Base-by-base conservation (phyloP, 1,284 basidiomycete genomes). In the Trametes sp. region DNA sequence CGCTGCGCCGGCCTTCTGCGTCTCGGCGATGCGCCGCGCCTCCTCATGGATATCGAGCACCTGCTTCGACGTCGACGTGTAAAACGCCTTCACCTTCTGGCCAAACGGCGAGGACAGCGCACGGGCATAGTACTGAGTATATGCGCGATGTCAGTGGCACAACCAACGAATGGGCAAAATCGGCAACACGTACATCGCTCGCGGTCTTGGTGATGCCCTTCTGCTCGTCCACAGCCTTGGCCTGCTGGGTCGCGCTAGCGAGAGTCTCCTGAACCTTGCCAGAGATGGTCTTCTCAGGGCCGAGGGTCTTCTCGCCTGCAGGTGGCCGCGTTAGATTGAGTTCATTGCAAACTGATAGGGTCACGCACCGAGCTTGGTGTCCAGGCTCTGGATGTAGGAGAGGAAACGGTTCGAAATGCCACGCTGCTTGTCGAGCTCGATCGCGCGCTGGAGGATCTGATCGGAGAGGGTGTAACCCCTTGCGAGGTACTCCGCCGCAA, bases 401-500 rank as follows among this genome's bases (percentile, higher is more conserved):
- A 96, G 78, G 85, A 98, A 98, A 50, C 86, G 85, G 62, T 83
- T 80, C 10, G 94, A 96, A 70, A 98, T 98, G 36, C 96, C 96
- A 70, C 93, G 88, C 75, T 94, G 88, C 60, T 84, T 79, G 78
- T 97, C 95, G 54, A 95, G 81, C 63, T 95, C 93, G 72, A 98
- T 98, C 26, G 95, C 94, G 65, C 88, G 88, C 69, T 92, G 83
- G 51, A 98, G 82, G 66, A 95, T 85, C 60, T 84, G 75, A 74
- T 98, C 95, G 24, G 89, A 89, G 42, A 98, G 84, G 50, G 75
- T 74, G 79, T 98, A 98, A 2, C 96, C 96, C 73, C 86, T 88
- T 1, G 93, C 91, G 38, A 98, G 86, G 77, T 96, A 95, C 76
- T 97, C 95, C 41, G 95, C 95, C 23, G 90, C 91, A 71, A 96